phyloP scores from a whole-genome alignment of 768 basidiomycete species.

The Exidia glandulosa region DNA sequence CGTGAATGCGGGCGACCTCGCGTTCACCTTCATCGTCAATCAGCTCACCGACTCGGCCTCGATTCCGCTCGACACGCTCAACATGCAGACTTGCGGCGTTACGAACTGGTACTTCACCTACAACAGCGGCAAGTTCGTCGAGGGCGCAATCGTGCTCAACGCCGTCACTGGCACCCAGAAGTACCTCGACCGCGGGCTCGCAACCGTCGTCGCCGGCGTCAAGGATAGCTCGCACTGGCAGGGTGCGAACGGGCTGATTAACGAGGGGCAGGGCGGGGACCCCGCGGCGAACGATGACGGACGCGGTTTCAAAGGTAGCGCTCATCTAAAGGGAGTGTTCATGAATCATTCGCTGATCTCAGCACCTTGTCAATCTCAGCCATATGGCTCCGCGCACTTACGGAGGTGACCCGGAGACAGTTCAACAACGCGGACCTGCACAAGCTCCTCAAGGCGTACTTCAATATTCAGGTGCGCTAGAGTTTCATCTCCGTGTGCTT shows the following conservation, averaged over 20 bases:
- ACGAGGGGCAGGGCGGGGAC: conserved; percentile 26
- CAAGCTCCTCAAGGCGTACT: neutral
- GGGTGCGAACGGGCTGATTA: conserved; percentile 39
- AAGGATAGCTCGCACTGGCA: conserved; percentile 34
- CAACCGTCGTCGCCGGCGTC: conserved; percentile 28
- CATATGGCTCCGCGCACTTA: neutral
- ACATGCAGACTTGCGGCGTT: conserved; percentile 37
- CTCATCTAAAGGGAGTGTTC: too few species aligned
- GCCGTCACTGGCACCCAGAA: conserved; percentile 30
- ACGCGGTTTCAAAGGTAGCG: neutral
- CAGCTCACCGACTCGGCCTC: conserved; percentile 31
- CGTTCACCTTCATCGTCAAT: conserved; percentile 36
- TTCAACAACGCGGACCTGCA: neutral
- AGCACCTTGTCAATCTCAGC: neutral
- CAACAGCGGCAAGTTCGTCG: conserved; percentile 43
- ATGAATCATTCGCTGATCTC: neutral
- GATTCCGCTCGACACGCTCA: conserved; percentile 37
- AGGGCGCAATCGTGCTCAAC: conserved; percentile 36
- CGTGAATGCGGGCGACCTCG: conserved; percentile 32
- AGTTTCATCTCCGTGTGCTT: neutral
- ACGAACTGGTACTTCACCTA: conserved; percentile 41
- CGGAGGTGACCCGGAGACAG: neutral
- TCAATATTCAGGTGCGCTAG: neutral
- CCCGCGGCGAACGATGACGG: neutral
- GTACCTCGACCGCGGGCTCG: conserved; percentile 29